Base-by-base conservation (phyloP, 805 yeast genomes). In the Pichia phayaonensis region DNA sequence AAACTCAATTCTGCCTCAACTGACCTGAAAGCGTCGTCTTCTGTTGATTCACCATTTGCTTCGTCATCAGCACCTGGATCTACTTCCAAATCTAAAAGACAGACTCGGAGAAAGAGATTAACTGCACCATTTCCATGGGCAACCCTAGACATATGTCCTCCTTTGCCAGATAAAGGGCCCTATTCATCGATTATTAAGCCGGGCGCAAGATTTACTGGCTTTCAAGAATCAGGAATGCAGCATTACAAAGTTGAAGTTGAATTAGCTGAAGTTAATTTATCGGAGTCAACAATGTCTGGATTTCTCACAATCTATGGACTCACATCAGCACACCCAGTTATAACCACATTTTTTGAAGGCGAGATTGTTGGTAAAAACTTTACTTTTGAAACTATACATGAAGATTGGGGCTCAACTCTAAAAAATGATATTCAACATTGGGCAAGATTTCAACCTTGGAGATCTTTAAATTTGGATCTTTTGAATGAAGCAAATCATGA, bases 261-360 rank as follows among this genome's bases (percentile, higher is more conserved):
- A 59, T 69, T 86, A 56, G 78, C 83, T 63, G 77, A 76, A 44
- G 85, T 86, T n/a, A 89, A 86, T 64, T 66, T 84, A 57, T 64
- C 64, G 11, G 71, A 73, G 46, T 77, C 82, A 11, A 66, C 64
- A 40, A 47, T 77, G 10, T 71, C 84, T 23, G 90, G 90, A 5
- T 82, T 80, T 55, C 68, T 84, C 45, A 79, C 79, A 52, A 84
- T 84, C 51, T 73, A 77, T 44, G 88, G 87, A 3, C 71, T 84
- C 46, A 83, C 87, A 0, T 81, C 75, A 40, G 70, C 75, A 42
- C 74, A 80, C 54, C 84, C 86, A 2, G 76, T 77, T 49, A 76
- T 84, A 55, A 75, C 81, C n/a, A 84, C 90, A 8, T 84, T 82
- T 58, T 84, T 84, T 68, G 80, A 76, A 57, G 88, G 86, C 4